Evolutionary conservation across 2,329 filamentous ascomycete genomes (phyloP), one percentile per base, ranked within the genome.

Genomic region (Mycocentrospora acerina): DNA sequence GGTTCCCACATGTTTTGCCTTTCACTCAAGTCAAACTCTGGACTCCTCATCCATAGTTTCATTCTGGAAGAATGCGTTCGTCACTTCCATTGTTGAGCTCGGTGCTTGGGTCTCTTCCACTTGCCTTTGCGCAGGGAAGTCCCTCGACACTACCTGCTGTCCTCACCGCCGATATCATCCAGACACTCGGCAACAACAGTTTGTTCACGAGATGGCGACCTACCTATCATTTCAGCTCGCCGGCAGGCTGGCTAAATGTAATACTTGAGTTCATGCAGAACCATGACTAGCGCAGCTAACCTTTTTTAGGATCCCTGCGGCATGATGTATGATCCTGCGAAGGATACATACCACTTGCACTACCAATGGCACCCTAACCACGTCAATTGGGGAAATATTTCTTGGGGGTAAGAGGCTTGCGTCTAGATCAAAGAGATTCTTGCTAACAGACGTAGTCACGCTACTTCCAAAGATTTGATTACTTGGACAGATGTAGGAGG

Each of bases 301-400:
- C 16, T 18, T 15, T 12, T 22, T 24, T 56, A 74, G 62, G 70
- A 78, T 46, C 74, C 75, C 11, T 76, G 75, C 47, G 75, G 64
- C 18, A 71, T 73, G 46, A 71, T 72, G 60, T 78, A 75, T 48
- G 73, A 76, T 55, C 73, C 71, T 11, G 63, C 57, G 3, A 64
- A 68, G 24, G 70, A 72, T 19, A 58, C 59, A 2, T 81, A 79
- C 42, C 76, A 80, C 46, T 50, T 79, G 7, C 74, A 74, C 51
- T 80, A 76, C 53, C 76, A 80, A 55, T 78, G 69, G 64, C 67
- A 74, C 49, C 71, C 71, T 1, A 58, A 74, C 32, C 71, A 74
- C 41, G 65, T 73, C 48, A 70, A 70, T 43, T 73, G 71, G 70
- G 71, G 71, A 12, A 73, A 73, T 44, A 73, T 73, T 26, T 64